These are phyloP conservation scores for Ocimum tenuiflorum DNA, from an alignment of 257 asterid genomes.

Conservation along the genomic window DNA sequence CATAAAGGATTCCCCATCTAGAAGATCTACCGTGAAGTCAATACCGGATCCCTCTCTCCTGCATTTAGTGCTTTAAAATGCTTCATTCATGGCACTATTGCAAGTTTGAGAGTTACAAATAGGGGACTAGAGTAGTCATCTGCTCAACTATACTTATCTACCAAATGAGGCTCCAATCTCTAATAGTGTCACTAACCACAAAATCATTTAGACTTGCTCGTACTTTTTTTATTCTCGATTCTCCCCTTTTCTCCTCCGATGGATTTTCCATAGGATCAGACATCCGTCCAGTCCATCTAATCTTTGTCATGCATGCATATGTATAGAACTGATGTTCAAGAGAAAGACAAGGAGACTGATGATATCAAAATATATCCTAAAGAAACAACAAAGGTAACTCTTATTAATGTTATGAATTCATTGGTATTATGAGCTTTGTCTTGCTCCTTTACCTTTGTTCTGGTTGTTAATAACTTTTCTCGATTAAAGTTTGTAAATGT, in stretches of 20 bases:
- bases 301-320: conserved; percentile 10
- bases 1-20: not conserved
- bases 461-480: not conserved
- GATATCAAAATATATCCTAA: conserved; percentile 29
- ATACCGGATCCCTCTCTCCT: not conserved
- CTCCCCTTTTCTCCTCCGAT: not conserved
- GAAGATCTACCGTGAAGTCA: not conserved
- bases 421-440: conserved; percentile 9
- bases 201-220: not conserved
- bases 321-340: conserved; percentile 42
- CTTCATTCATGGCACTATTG: not conserved
- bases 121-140: not conserved
- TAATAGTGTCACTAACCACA: not conserved
- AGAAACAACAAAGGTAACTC: conserved; percentile 48
- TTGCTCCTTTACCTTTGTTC: not conserved
- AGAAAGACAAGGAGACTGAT: conserved; percentile 30
- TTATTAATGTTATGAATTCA: not conserved
- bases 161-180: not conserved
- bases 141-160: not conserved
- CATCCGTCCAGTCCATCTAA: conserved; percentile 1
- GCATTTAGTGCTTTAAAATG: not conserved
- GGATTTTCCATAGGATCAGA: not conserved
- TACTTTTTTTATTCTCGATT: not conserved
- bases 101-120: not conserved
- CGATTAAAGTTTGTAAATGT: not conserved